Percentiles rank a stretch among this genome's conserved stretches.
These are phyloP conservation scores for Gonium pectorale DNA, from an alignment of 139 green algal genomes.

Conservation along the genomic window DNA sequence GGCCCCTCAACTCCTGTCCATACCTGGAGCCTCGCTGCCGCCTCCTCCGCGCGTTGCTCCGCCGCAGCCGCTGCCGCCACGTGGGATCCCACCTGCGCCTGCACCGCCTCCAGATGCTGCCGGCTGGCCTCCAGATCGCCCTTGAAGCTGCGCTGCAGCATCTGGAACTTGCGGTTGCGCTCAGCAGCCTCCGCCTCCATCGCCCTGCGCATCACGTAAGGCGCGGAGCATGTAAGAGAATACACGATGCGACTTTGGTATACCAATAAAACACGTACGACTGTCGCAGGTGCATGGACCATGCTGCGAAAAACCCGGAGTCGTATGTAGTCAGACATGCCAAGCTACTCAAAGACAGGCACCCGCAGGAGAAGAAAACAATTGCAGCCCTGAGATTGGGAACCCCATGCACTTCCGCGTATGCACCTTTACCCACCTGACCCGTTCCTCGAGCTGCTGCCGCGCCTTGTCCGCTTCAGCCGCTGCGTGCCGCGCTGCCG, in stretches of 20 bases:
- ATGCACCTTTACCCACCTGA: constrained; percentile 10
- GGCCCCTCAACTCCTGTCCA: too few species aligned
- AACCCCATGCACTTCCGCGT: too few species aligned
- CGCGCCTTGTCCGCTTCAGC: not conserved
- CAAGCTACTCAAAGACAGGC: too few species aligned
- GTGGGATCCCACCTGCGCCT: constrained; percentile 17
- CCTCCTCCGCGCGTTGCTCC: constrained; percentile 39
- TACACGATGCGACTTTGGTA: too few species aligned
- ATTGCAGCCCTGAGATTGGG: too few species aligned
- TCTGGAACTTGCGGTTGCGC: constrained; percentile 42
- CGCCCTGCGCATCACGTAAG: not conserved
- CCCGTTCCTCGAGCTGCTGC: constrained; percentile 24
- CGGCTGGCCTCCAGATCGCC: constrained; percentile 16
- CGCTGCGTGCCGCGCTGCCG: not conserved
- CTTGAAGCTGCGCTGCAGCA: constrained; percentile 44
- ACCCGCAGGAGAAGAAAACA: too few species aligned
- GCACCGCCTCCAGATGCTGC: constrained; percentile 23
- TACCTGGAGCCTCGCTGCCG: constrained; percentile 12
- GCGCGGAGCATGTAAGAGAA: too few species aligned
- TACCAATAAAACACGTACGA: too few species aligned
- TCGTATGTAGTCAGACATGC: too few species aligned
- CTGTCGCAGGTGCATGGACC: too few species aligned
- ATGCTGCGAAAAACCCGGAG: too few species aligned
- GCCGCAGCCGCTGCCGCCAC: constrained; percentile 25
- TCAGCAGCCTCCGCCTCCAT: constrained; percentile 44